A percentile compares a stretch with the other conserved stretches of the same genome.
phyloP scores from a whole-genome alignment of 1,284 basidiomycete genomes.

The Naganishia sp. region DNA sequence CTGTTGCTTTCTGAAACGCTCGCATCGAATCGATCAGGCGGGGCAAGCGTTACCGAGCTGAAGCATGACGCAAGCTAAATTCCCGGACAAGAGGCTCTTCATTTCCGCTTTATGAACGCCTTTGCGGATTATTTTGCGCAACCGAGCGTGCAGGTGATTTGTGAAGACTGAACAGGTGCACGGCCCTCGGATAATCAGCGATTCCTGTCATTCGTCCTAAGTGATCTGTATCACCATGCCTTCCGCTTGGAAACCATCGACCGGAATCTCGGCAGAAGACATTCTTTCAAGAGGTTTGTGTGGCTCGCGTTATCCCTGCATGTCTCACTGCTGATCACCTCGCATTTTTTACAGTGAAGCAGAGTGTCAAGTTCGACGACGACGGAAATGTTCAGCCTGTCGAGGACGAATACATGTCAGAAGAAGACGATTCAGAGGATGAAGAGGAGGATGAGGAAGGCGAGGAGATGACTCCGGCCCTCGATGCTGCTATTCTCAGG shows the following conservation, averaged over 20 bases:
- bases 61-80: constrained; percentile 18
- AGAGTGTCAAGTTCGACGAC: constrained; percentile 20
- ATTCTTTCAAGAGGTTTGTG: constrained; percentile 14
- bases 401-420: constrained; percentile 1
- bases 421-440: constrained; percentile 49
- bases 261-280: constrained; percentile 15
- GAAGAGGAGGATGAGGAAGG: constrained; percentile 94
- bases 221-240: constrained; percentile 1
- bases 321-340: neutral
- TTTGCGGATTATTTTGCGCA: constrained; percentile 22
- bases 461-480: constrained; percentile 87
- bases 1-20: neutral
- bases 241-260: constrained; percentile 17
- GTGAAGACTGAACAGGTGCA: neutral
- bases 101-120: constrained; percentile 9
- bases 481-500: constrained; percentile 92
- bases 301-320: neutral
- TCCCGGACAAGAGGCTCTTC: constrained; percentile 2
- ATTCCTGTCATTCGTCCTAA: too few relatives aligned
- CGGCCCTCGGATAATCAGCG: too few relatives aligned
- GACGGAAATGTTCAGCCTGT: constrained; percentile 15
- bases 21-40: neutral
- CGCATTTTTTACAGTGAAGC: constrained; percentile 2
- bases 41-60: too few relatives aligned
- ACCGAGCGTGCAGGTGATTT: constrained; percentile 10